A percentile compares a stretch with the other conserved stretches of the same genome.
Conservation (phyloP, 1,284 basidiomycete species). For the Agroathelia rolfsii region DNA sequence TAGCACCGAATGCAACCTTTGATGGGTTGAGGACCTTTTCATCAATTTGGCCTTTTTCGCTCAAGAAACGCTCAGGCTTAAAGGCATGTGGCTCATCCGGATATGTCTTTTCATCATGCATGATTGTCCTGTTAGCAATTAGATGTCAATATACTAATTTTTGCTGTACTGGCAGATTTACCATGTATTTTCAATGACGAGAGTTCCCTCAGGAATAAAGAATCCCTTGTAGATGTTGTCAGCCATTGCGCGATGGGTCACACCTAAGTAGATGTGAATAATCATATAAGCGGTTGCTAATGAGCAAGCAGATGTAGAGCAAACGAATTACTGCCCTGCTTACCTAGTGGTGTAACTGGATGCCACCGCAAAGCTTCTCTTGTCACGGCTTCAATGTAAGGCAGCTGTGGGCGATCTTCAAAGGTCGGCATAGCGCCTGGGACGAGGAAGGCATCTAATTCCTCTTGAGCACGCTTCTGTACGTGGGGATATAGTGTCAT, state of each 20-base stretch:
- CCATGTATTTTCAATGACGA: conserved; percentile 25
- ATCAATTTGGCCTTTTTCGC: no score
- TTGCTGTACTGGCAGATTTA: no score
- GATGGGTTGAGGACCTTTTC: no score
- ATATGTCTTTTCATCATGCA: conserved; percentile 22
- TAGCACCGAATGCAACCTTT: no score
- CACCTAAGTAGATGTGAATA: no score
- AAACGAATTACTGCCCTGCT: conserved; percentile 9
- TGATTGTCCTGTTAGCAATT: conserved; percentile 19
- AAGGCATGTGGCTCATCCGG: conserved; percentile 21
- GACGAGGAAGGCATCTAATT: conserved; percentile 34
- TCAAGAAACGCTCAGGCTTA: conserved; percentile 21
- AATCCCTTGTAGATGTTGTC: conserved; percentile 25
- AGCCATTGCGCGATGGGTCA: conserved; percentile 18
- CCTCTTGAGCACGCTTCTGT: conserved; percentile 31
- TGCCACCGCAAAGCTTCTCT: conserved; percentile 30
- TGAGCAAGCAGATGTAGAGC: conserved; percentile 7
- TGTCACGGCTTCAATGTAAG: conserved; percentile 35
- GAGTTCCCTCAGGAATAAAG: conserved; percentile 22
- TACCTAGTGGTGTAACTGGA: conserved; percentile 26
- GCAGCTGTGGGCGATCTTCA: conserved; percentile 30
- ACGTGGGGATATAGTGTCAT: conserved; percentile 35
- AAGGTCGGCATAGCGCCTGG: conserved; percentile 31
- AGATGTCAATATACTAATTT: background rate
- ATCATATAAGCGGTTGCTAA: conserved; percentile 3